These are phyloP conservation scores for Angophora floribunda DNA, from an alignment of 345 rosid genomes.

Conservation along the genomic window DNA sequence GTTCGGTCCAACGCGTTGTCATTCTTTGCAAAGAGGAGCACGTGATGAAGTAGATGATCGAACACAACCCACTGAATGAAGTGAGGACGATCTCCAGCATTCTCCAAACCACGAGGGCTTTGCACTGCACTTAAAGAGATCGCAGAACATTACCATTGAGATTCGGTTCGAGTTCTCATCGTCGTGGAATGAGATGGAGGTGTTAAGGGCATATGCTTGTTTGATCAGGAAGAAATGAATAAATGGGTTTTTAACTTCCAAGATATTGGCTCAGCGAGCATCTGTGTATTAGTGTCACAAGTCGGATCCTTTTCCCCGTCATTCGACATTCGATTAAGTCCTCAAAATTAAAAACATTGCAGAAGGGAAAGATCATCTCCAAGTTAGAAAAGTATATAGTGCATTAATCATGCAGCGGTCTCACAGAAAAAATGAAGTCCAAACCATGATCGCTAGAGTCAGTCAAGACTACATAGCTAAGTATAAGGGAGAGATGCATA, in stretches of 20 bases:
- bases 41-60: not conserved
- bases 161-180: not conserved
- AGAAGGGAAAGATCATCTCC: not conserved
- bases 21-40: slow-evolving; percentile 5
- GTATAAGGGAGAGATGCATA: not conserved
- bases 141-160: not conserved
- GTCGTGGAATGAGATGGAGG: not conserved
- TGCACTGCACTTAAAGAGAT: slow-evolving; percentile 1
- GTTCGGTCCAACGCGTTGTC: slow-evolving; percentile 5
- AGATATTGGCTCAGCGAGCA: not conserved
- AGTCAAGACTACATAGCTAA: not conserved
- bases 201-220: not conserved
- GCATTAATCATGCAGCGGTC: not conserved
- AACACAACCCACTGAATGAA: slow-evolving; percentile 1
- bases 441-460: not conserved
- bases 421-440: not conserved
- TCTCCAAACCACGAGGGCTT: slow-evolving; percentile 9
- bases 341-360: not conserved
- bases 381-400: no score
- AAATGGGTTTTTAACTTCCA: not conserved
- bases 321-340: not conserved
- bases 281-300: not conserved
- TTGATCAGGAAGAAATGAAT: not conserved
- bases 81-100: not conserved
- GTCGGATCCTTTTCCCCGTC: not conserved